phyloP scores from a whole-genome alignment of 441 rosid species.

The Populus hybrid region DNA sequence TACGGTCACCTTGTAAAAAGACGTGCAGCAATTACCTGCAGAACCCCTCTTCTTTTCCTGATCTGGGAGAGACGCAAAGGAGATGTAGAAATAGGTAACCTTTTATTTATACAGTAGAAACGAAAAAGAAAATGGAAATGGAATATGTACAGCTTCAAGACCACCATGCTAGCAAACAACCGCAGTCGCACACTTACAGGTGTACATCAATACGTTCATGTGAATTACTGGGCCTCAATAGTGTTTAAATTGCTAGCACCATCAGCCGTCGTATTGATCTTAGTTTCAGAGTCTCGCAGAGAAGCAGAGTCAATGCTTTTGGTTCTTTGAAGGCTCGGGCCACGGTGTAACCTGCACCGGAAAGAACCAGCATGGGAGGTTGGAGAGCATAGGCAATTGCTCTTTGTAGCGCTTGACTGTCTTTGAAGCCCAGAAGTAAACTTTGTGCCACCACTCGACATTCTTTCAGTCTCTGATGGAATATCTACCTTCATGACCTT shows the following conservation, averaged over 20 bases:
- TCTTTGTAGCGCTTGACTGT: constrained; percentile 40
- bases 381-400: constrained; percentile 48
- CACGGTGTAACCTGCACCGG: constrained; percentile 58
- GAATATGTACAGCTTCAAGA: not conserved
- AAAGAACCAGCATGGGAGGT: constrained; percentile 58
- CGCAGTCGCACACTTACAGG: not conserved
- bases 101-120: not conserved
- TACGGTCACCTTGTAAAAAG: not conserved
- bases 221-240: constrained; percentile 14
- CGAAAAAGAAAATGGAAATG: not conserved
- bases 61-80: not conserved
- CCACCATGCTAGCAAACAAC: not conserved
- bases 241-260: not conserved
- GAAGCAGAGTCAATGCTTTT: constrained; percentile 40
- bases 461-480: constrained; percentile 18
- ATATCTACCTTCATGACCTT: constrained; percentile 30
- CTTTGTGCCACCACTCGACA: not conserved
- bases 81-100: not conserved
- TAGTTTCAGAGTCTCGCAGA: constrained; percentile 9
- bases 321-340: constrained; percentile 41
- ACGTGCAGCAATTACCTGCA: not conserved
- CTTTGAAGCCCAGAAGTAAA: constrained; percentile 23
- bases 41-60: not conserved
- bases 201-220: not conserved
- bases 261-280: constrained; percentile 15